phyloP scores from a whole-genome alignment of 2,329 filamentous ascomycete genomes.

The Cladosporium sp. region DNA sequence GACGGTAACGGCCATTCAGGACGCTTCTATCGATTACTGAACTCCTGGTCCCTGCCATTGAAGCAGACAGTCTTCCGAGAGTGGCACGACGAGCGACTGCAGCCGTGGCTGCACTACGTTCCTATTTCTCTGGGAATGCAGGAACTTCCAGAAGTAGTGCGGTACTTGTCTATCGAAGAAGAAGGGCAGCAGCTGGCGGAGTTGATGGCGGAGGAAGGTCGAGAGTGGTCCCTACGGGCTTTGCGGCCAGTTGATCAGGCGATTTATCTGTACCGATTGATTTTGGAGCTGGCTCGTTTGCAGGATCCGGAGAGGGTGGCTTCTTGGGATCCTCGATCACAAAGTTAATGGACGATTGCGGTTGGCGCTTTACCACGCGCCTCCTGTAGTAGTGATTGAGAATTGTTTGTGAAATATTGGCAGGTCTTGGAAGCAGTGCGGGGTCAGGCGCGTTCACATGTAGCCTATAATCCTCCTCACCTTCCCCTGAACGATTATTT shows the following conservation, averaged over 20 bases:
- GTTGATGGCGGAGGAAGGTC: constrained; percentile 15
- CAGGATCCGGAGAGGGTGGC: constrained; percentile 8
- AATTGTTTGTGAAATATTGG: too few relatives aligned
- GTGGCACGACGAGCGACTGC: constrained; percentile 56
- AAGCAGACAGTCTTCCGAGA: constrained; percentile 53
- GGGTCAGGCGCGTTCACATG: too few relatives aligned
- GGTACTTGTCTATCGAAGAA: constrained; percentile 37
- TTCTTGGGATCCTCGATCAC: too few relatives aligned
- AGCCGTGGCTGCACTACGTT: constrained; percentile 56
- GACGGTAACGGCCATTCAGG: constrained; percentile 57
- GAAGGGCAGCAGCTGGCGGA: constrained; percentile 15
- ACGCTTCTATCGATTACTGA: constrained; percentile 49
- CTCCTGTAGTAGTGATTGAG: too few relatives aligned
- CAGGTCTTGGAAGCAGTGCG: too few relatives aligned
- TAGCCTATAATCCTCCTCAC: too few relatives aligned
- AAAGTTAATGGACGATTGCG: too few relatives aligned
- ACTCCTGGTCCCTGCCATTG: constrained; percentile 45
- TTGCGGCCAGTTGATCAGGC: constrained; percentile 15
- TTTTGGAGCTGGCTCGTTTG: constrained; percentile 14
- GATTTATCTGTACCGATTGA: constrained; percentile 15
- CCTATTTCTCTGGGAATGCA: constrained; percentile 49
- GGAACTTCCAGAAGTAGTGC: constrained; percentile 51
- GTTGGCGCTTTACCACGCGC: too few relatives aligned
- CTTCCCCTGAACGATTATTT: too few relatives aligned
- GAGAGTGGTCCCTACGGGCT: constrained; percentile 14